Evolutionary conservation across 208 protist species (phyloP).

Genomic region (Leishmania turanica): DNA sequence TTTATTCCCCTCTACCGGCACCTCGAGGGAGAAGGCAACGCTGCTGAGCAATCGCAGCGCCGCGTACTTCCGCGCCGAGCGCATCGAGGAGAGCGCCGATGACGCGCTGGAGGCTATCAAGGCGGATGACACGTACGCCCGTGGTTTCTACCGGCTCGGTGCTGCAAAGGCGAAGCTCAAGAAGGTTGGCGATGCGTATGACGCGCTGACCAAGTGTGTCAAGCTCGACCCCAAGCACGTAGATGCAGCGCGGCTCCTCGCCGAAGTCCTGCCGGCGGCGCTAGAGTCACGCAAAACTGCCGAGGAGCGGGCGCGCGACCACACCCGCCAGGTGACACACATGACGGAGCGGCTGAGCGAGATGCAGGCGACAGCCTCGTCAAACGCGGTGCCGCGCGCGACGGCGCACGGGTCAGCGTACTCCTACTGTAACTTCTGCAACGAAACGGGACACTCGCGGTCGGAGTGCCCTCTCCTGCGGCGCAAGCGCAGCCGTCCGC

Average conservation of each 20-base stretch:
- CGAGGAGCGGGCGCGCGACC: slow-evolving; percentile 48
- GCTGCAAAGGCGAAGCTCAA: slow-evolving; percentile 59
- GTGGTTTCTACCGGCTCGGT: slow-evolving; percentile 75
- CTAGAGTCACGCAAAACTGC: slow-evolving; percentile 47
- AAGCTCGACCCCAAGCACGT: slow-evolving; percentile 53
- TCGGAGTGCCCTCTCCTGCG: slow-evolving; percentile 71
- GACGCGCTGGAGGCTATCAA: slow-evolving; percentile 53
- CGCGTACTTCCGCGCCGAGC: slow-evolving; percentile 50
- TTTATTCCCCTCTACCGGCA: slow-evolving; percentile 32
- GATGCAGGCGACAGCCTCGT: slow-evolving; percentile 19
- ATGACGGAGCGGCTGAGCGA: slow-evolving; percentile 40
- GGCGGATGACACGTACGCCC: slow-evolving; percentile 65
- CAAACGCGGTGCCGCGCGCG: slow-evolving; percentile 15
- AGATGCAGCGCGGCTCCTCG: slow-evolving; percentile 49
- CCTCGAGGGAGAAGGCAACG: slow-evolving; percentile 45
- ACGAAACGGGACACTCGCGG: slow-evolving; percentile 73
- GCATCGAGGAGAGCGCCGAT: slow-evolving; percentile 56
- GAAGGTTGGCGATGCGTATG: slow-evolving; percentile 42
- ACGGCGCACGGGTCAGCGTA: slow-evolving; percentile 61
- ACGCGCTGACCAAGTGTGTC: slow-evolving; percentile 57
- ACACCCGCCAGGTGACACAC: slow-evolving; percentile 22
- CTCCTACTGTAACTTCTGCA: slow-evolving; percentile 85
- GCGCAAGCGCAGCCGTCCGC: slow-evolving; percentile 58
- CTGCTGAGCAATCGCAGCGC: slow-evolving; percentile 82
- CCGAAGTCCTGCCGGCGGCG: slow-evolving; percentile 43